Evolutionary conservation across 1,284 basidiomycete genomes (phyloP).

Genomic region (Xerocomus amazonicus): DNA sequence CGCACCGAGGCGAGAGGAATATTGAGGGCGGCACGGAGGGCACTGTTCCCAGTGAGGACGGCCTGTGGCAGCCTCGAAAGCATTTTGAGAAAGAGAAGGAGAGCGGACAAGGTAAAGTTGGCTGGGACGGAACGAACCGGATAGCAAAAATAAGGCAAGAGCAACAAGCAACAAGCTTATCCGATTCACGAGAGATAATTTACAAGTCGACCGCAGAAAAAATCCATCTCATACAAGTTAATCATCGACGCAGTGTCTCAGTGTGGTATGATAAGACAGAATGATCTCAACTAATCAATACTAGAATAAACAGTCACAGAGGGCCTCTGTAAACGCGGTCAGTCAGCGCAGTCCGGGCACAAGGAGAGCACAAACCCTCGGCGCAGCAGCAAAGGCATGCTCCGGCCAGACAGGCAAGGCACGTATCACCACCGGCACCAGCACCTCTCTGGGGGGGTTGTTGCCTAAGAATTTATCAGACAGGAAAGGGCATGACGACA

Average conservation of each 20-base stretch:
- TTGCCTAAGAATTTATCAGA: conserved; percentile 41
- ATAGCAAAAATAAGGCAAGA: too few relatives aligned
- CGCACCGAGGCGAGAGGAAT: conserved; percentile 43
- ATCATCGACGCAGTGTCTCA: conserved; percentile 13
- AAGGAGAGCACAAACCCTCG: conserved; percentile 53
- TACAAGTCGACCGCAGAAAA: conserved; percentile 23
- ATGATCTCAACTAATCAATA: conserved; percentile 8
- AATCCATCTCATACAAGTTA: conserved; percentile 13
- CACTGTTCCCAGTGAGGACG: conserved; percentile 44
- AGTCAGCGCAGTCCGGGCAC: not conserved
- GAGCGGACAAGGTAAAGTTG: conserved; percentile 13
- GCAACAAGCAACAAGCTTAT: conserved; percentile 10
- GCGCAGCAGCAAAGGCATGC: conserved; percentile 73
- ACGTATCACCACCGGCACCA: conserved; percentile 40
- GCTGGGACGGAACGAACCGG: conserved; percentile 33
- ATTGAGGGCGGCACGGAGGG: conserved; percentile 35
- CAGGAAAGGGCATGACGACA: not conserved
- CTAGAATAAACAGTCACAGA: conserved; percentile 69
- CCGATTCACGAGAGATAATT: conserved; percentile 31
- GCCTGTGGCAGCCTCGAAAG: conserved; percentile 71
- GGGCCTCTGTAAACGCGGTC: conserved; percentile 47
- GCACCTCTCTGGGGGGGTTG: conserved; percentile 46
- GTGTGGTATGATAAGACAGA: conserved; percentile 20
- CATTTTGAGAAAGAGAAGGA: conserved; percentile 52
- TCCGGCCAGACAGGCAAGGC: conserved; percentile 70